Evolutionary conservation across 108 stramenopile genomes (phyloP), one percentile per base, ranked within the genome.

Genomic region (Epithemia pelagica): DNA sequence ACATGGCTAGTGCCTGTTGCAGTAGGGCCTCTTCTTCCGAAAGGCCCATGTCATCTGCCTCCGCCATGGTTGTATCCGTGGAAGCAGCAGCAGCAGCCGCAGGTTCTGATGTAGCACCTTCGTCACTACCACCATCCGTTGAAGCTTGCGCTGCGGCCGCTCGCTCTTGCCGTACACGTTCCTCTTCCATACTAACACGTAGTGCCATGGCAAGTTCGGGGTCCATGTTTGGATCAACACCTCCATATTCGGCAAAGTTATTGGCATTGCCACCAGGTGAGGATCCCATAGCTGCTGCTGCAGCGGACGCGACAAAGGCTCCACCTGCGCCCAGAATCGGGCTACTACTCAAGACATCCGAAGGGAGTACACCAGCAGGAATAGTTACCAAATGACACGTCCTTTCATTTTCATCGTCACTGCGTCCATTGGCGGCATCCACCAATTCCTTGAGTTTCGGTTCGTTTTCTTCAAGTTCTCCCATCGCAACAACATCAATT

Each of bases 191-290:
- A 69, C 89, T 91, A 22, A 97, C 92, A 15, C 97, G 86, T 10
- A 99, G 72, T 21, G 96, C 98, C 95, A 97, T 97, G 70, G 98
- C 98, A 66, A 99, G 78, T 77, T 98, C 98, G 21, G 98, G 98
- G 68, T 99, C 98, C 82, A 95, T 92, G 74, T 86, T 95, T 52
- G 98, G 95, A 79, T 99, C 98, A 58, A 99, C 82, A 18, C 96
- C 98, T 8, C 95, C 91, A 67, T 66, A 95, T 3, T 96, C 95
- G 24, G 86, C 94, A 78, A 96, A 95, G 31, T 67, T 88, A 22
- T 80, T 94, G 2, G 75, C 88, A 28, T 74, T 86, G 10, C 81
- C 90, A 28, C 80, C 81, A 30, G 79, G 80, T 28, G 60, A 71
- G 5, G 72, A 52, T 3, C 61, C 70, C 21, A 62, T 73, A 22